Evolutionary conservation across 179 eudicot species (phyloP).

Genomic region (Camellia oleifera): DNA sequence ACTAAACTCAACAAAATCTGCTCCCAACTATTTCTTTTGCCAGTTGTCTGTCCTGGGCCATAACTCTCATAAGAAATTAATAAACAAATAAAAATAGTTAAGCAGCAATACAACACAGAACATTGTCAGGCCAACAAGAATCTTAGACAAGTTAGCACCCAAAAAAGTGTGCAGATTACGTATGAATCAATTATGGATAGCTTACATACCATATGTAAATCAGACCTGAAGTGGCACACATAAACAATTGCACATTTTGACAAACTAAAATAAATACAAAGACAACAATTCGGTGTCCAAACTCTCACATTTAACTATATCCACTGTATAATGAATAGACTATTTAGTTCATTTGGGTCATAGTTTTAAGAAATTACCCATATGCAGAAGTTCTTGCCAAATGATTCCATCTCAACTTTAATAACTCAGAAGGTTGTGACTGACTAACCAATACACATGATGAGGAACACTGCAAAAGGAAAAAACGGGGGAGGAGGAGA

Average conservation of each 20-base stretch:
- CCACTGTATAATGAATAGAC: background rate
- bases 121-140: background rate
- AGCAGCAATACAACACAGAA: background rate
- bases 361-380: background rate
- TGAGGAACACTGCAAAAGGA: background rate
- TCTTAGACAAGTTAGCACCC: background rate
- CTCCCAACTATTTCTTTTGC: background rate
- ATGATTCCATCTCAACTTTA: background rate
- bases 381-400: too few relatives aligned
- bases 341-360: conserved; percentile 6
- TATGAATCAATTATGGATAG: background rate
- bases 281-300: background rate
- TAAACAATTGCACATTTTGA: background rate
- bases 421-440: background rate
- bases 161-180: background rate
- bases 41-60: background rate
- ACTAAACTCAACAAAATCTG: background rate
- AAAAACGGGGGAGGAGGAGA: background rate
- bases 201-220: background rate
- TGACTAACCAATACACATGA: too few relatives aligned
- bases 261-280: background rate
- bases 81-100: background rate
- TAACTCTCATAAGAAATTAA: background rate
- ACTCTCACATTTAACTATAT: background rate
- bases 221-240: background rate